Conservation (phyloP, 176 grass and related monocot species). For the Oryza glaberrima region DNA sequence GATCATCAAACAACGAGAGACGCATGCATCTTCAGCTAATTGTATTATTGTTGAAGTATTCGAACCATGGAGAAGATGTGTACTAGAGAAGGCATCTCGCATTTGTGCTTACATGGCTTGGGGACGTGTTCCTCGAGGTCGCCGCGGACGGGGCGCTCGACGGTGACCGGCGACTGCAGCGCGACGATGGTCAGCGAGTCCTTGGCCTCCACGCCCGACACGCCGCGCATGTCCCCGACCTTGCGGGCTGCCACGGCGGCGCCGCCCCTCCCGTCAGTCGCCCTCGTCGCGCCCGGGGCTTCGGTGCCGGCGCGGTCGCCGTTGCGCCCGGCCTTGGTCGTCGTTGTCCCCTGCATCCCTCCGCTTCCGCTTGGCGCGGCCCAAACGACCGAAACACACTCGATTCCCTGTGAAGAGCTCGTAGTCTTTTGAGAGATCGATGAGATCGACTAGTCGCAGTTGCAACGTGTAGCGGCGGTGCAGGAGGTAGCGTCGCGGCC, state of each 20-base stretch:
- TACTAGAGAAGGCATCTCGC: not conserved
- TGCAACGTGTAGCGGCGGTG: not conserved
- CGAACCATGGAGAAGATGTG: not conserved
- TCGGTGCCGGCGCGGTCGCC: not conserved
- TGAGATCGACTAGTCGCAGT: no score
- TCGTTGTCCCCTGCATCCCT: constrained; percentile 1
- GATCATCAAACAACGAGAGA: not conserved
- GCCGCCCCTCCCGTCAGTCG: not conserved
- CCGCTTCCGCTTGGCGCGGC: not conserved
- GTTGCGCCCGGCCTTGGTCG: constrained; percentile 2
- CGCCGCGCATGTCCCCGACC: not conserved
- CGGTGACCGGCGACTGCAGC: constrained; percentile 77
- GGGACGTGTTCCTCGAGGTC: constrained; percentile 83
- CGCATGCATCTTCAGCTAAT: not conserved
- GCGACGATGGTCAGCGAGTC: constrained; percentile 71
- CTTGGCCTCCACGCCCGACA: constrained; percentile 36
- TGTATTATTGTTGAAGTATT: not conserved
- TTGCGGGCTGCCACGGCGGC: not conserved
- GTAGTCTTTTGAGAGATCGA: not conserved
- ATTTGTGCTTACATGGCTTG: constrained; percentile 64
- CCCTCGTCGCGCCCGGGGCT: not conserved
- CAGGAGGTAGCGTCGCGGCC: not conserved
- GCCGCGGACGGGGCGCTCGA: constrained; percentile 64
- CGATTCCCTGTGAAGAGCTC: not conserved
- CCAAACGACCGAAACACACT: not conserved